phyloP scores from a whole-genome alignment of 2,329 filamentous ascomycete species.

The Pleomassaria siparia region DNA sequence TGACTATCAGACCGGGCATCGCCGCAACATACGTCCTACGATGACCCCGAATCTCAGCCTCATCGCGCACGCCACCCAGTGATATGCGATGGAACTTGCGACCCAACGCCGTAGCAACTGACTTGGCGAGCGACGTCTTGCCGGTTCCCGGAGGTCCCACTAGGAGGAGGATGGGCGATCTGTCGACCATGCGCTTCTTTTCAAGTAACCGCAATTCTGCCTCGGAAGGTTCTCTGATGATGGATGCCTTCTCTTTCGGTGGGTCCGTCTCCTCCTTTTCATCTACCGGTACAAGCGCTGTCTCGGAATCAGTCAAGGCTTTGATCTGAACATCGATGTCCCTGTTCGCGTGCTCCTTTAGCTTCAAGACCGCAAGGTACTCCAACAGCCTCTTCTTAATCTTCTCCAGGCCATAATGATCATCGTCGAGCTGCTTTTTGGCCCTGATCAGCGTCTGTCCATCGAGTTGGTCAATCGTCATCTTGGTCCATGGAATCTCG shows the following conservation, averaged over 20 bases:
- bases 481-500: slow-evolving; percentile 88
- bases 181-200: slow-evolving; percentile 85
- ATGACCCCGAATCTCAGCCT: slow-evolving; percentile 95
- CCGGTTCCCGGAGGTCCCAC: slow-evolving; percentile 92
- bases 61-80: slow-evolving; percentile 90
- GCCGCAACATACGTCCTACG: slow-evolving; percentile 94
- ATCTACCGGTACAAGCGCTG: slow-evolving; percentile 16
- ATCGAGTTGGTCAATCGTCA: slow-evolving; percentile 84
- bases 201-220: slow-evolving; percentile 72
- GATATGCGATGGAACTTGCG: slow-evolving; percentile 97
- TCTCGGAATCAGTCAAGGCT: slow-evolving; percentile 50
- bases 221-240: slow-evolving; percentile 39
- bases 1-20: slow-evolving; percentile 96
- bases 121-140: slow-evolving; percentile 93
- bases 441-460: slow-evolving; percentile 76
- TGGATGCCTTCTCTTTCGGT: slow-evolving; percentile 46
- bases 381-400: slow-evolving; percentile 96
- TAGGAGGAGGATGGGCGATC: slow-evolving; percentile 91
- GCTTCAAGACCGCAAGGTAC: slow-evolving; percentile 90
- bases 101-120: slow-evolving; percentile 86
- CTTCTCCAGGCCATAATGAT: slow-evolving; percentile 94
- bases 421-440: slow-evolving; percentile 87
- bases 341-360: slow-evolving; percentile 89
- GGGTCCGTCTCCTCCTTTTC: slow-evolving; percentile 42
- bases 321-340: slow-evolving; percentile 78